Percentiles rank a stretch among this genome's conserved stretches.
Evolutionary conservation across 768 basidiomycete species (phyloP).

Genomic region (Tylopilus rubrobrunneus): DNA sequence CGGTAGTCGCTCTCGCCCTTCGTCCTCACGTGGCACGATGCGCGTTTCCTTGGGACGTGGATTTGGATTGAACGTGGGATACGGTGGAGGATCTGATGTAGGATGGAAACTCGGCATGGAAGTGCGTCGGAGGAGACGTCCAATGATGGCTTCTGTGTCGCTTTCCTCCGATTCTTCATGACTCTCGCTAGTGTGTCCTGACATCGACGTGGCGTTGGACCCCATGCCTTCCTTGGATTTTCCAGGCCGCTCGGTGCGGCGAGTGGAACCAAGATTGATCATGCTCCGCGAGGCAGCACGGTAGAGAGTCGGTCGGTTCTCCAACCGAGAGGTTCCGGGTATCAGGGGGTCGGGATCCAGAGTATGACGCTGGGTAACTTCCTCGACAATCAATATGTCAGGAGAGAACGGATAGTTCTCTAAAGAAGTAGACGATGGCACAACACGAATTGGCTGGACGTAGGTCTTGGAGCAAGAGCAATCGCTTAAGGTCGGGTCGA

Average conservation of each 20-base stretch:
- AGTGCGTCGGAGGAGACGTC: slow-evolving; percentile 50
- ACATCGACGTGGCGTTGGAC: slow-evolving; percentile 13
- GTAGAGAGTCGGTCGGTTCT: slow-evolving; percentile 44
- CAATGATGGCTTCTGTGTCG: slow-evolving; percentile 28
- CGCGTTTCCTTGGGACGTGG: slow-evolving; percentile 24
- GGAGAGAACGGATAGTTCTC: slow-evolving; percentile 18
- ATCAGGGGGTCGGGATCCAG: slow-evolving; percentile 4
- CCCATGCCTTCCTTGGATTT: slow-evolving; percentile 13
- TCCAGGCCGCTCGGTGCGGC: slow-evolving; percentile 26
- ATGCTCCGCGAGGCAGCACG: slow-evolving; percentile 62
- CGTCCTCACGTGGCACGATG: slow-evolving; percentile 61
- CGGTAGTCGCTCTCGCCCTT: slow-evolving; percentile 79
- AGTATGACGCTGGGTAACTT: background rate
- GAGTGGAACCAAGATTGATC: slow-evolving; percentile 46
- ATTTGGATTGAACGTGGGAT: slow-evolving; percentile 45
- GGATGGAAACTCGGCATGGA: slow-evolving; percentile 70
- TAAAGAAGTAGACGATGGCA: slow-evolving; percentile 7
- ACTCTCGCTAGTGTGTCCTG: slow-evolving; percentile 7
- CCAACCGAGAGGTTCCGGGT: slow-evolving; percentile 4
- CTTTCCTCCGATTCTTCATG: slow-evolving; percentile 19
- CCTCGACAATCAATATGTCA: slow-evolving; percentile 7
- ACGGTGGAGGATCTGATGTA: slow-evolving; percentile 62
- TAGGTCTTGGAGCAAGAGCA: slow-evolving; percentile 7
- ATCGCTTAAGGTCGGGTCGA: background rate
- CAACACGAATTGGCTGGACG: slow-evolving; percentile 1